Conservation (phyloP, 1,284 basidiomycete species). For the Ceratorhiza oryzae-sativae region DNA sequence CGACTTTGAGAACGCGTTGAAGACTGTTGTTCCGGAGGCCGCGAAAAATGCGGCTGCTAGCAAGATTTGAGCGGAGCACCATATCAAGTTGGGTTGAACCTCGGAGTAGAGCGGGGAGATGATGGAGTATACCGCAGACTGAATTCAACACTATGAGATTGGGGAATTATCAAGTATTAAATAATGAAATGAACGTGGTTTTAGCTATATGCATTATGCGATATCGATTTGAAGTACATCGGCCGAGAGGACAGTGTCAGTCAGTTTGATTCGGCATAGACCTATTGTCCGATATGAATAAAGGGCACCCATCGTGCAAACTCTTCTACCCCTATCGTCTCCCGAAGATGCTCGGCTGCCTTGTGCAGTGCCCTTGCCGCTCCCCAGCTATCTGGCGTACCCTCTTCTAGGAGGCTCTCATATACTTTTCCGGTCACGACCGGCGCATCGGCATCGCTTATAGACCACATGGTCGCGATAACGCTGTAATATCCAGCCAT, state of each 20-base stretch:
- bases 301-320: not conserved
- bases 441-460: conserved; percentile 47
- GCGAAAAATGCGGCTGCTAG: not conserved
- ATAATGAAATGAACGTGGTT: too few relatives aligned
- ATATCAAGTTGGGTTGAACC: not conserved
- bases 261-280: too few relatives aligned
- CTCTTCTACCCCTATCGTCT: not conserved
- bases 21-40: conserved; percentile 44
- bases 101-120: not conserved
- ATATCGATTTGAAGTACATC: too few relatives aligned
- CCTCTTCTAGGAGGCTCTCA: conserved; percentile 41
- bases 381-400: conserved; percentile 29
- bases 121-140: too few relatives aligned
- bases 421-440: conserved; percentile 45
- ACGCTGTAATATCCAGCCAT: conserved; percentile 43
- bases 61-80: conserved; percentile 8
- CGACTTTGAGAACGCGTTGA: conserved; percentile 75
- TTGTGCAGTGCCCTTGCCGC: conserved; percentile 43
- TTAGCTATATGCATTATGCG: too few relatives aligned
- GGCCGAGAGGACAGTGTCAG: too few relatives aligned
- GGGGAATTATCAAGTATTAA: too few relatives aligned
- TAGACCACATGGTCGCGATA: conserved; percentile 54
- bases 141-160: too few relatives aligned
- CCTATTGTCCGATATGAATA: not conserved
- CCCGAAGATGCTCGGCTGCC: conserved; percentile 37